Conservation (phyloP, 441 rosid species). For the Bocquillonia castaneifolia region DNA sequence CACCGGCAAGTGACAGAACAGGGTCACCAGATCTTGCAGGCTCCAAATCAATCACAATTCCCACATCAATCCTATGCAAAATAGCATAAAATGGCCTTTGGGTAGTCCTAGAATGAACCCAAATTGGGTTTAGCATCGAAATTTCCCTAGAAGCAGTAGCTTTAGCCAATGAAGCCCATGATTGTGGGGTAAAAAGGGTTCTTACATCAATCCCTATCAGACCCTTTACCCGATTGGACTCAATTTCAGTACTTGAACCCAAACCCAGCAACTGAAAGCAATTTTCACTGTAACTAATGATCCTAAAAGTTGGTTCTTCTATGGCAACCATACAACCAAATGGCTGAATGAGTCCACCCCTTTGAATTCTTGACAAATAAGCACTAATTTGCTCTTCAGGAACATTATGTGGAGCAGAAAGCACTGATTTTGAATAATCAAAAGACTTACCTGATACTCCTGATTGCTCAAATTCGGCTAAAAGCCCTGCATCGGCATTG, state of each 20-base stretch:
- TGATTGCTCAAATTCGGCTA: conserved; percentile 68
- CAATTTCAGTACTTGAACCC: conserved; percentile 20
- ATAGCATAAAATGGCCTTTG: conserved; percentile 72
- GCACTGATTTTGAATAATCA: conserved; percentile 60
- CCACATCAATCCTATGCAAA: conserved; percentile 67
- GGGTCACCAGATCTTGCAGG: conserved; percentile 57
- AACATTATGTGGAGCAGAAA: conserved; percentile 42
- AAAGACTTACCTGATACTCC: conserved; percentile 58
- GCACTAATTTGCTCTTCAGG: conserved; percentile 61
- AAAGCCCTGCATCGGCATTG: conserved; percentile 66
- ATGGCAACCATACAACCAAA: conserved; percentile 73
- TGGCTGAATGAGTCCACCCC: conserved; percentile 72
- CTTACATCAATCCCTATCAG: conserved; percentile 67
- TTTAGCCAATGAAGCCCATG: conserved; percentile 52
- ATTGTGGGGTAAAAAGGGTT: conserved; percentile 51
- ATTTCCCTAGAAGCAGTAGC: conserved; percentile 60
- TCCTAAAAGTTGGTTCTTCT: conserved; percentile 50
- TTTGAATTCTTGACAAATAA: conserved; percentile 59
- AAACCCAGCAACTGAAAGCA: conserved; percentile 50
- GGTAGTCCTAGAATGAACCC: conserved; percentile 49
- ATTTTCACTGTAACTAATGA: conserved; percentile 63
- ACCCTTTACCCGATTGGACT: conserved; percentile 25
- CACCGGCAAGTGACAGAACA: conserved; percentile 60
- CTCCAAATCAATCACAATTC: conserved; percentile 78
- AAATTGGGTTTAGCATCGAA: conserved; percentile 59